phyloP scores from a whole-genome alignment of 2,329 filamentous ascomycete species.

The Fusarium miscanthi region DNA sequence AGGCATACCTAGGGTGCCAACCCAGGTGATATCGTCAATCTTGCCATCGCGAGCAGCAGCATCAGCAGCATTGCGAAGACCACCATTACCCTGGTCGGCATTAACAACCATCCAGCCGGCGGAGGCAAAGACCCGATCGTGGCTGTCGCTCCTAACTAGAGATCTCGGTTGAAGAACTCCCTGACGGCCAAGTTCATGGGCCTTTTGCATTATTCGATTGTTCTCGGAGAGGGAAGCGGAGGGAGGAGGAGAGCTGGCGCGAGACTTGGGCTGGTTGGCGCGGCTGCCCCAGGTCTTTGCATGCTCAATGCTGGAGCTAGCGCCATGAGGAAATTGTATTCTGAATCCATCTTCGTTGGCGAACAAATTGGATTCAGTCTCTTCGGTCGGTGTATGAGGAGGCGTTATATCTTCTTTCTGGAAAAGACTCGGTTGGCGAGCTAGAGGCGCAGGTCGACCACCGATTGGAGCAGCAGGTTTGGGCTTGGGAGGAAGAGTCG shows the following conservation, averaged over 20 bases:
- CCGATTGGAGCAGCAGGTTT: slow-evolving; percentile 24
- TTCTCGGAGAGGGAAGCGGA: slow-evolving; percentile 81
- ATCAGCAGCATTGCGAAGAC: slow-evolving; percentile 87
- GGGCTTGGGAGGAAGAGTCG: slow-evolving; percentile 1
- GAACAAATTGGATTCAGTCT: slow-evolving; percentile 62
- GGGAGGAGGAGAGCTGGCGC: slow-evolving; percentile 77
- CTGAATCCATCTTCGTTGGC: slow-evolving; percentile 68
- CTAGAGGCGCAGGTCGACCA: slow-evolving; percentile 42
- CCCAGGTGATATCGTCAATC: slow-evolving; percentile 83
- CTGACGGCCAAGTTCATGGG: slow-evolving; percentile 66
- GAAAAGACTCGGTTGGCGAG: slow-evolving; percentile 65
- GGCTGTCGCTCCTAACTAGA: slow-evolving; percentile 68
- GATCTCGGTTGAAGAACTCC: slow-evolving; percentile 67
- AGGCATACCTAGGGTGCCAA: slow-evolving; percentile 93
- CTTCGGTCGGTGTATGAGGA: slow-evolving; percentile 64
- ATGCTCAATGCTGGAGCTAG: slow-evolving; percentile 74
- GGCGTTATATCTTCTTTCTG: slow-evolving; percentile 62
- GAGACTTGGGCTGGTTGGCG: slow-evolving; percentile 81
- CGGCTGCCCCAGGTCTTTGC: slow-evolving; percentile 81
- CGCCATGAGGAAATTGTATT: slow-evolving; percentile 64
- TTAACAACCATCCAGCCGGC: slow-evolving; percentile 85
- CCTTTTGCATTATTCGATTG: slow-evolving; percentile 66
- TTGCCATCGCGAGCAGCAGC: slow-evolving; percentile 77
- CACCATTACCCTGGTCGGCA: slow-evolving; percentile 92
- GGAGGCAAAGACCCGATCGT: slow-evolving; percentile 77